These are phyloP conservation scores for Spergularia bocconei DNA, from an alignment of 148 eudicot species.

Conservation along the genomic window DNA sequence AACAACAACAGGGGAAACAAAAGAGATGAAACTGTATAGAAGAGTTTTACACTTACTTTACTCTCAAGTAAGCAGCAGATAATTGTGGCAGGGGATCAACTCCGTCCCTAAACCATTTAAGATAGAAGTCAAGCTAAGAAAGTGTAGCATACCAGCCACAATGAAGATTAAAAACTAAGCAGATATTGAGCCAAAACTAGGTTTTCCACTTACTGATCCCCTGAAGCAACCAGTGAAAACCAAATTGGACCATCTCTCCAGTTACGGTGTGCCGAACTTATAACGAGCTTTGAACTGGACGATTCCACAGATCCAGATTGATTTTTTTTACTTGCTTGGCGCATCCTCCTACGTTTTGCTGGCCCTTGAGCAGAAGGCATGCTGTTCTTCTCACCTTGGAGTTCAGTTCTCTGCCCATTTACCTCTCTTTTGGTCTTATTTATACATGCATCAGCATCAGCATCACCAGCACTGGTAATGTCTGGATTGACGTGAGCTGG, in stretches of 20 bases:
- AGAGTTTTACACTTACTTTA: conserved; percentile 56
- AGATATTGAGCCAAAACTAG: not conserved
- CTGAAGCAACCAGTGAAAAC: conserved; percentile 77
- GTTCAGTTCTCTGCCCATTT: conserved; percentile 36
- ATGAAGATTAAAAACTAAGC: not conserved
- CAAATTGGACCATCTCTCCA: conserved; percentile 67
- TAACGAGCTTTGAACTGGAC: conserved; percentile 33
- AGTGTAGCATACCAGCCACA: not conserved
- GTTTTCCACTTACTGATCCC: conserved; percentile 56
- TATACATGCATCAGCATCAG: conserved; percentile 35
- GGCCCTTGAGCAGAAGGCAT: conserved; percentile 29
- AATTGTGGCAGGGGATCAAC: conserved; percentile 65
- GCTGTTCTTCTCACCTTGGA: conserved; percentile 44
- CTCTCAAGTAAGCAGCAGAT: conserved; percentile 68
- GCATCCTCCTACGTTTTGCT: conserved; percentile 52
- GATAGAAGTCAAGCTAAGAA: conserved; percentile 4
- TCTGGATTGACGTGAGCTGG: conserved; percentile 50
- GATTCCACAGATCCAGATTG: conserved; percentile 36
- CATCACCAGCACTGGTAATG: conserved; percentile 32
- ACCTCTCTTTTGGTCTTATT: conserved; percentile 47
- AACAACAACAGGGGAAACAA: not conserved
- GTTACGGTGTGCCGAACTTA: conserved; percentile 35
- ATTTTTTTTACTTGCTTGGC: conserved; percentile 35
- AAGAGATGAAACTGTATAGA: not conserved
- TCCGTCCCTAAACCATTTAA: conserved; percentile 56